Conservation (phyloP, 495 filamentous ascomycete genomes). For the Stereocaulon alpinum region DNA sequence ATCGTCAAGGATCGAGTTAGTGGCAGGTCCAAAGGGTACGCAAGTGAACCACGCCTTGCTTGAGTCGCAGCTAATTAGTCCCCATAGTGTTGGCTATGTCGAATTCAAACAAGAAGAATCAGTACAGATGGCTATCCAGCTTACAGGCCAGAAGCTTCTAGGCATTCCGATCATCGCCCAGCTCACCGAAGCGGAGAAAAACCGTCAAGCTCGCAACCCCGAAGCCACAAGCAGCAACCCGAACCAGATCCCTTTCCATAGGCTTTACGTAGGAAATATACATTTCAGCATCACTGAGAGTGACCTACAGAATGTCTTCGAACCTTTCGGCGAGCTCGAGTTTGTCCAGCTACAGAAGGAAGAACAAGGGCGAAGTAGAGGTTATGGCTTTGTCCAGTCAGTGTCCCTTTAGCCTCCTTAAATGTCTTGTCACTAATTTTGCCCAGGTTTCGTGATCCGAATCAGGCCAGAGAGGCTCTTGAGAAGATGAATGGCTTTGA, state of each 20-base stretch:
- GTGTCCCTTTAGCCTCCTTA: constrained; percentile 29
- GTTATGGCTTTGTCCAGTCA: constrained; percentile 98
- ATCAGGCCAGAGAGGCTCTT: constrained; percentile 82
- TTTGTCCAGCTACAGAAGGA: constrained; percentile 97
- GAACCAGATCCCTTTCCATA: constrained; percentile 86
- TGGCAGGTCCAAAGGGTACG: constrained; percentile 93
- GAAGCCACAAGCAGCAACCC: constrained; percentile 55
- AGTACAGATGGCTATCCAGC: constrained; percentile 85
- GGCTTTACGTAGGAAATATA: constrained; percentile 98
- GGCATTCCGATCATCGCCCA: constrained; percentile 98
- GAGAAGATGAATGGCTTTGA: constrained; percentile 99
- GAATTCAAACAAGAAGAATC: constrained; percentile 97
- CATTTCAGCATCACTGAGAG: constrained; percentile 99
- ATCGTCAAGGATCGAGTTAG: constrained; percentile 99
- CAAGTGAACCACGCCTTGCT: constrained; percentile 1
- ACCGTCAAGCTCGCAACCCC: constrained; percentile 84
- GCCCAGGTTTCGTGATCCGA: constrained; percentile 78
- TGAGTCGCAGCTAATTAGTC: constrained; percentile 27
- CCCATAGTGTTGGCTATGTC: constrained; percentile 86
- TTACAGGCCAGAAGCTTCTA: constrained; percentile 97
- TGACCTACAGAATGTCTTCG: constrained; percentile 93
- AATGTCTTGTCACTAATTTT: background rate
- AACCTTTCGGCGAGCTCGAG: constrained; percentile 95
- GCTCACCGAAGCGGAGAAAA: constrained; percentile 98
- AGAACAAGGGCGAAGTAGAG: constrained; percentile 78